phyloP scores from a whole-genome alignment of 2,329 filamentous ascomycete genomes.

The Pseudonectria foliicola region DNA sequence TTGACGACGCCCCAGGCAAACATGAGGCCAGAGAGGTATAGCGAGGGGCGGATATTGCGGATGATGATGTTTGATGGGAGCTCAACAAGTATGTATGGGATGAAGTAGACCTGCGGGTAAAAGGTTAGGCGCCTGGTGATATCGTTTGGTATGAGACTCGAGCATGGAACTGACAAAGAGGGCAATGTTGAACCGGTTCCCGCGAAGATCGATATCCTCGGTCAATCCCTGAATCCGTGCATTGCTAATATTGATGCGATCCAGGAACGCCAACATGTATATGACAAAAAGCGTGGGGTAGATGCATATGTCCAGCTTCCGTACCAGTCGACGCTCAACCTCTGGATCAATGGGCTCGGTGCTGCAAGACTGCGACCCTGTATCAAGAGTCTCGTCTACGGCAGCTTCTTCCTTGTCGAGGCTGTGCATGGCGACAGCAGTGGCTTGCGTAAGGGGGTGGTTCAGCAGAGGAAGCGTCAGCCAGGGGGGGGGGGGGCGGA shows the following conservation, averaged over 20 bases:
- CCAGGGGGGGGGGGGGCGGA: too few relatives aligned
- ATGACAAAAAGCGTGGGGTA: slow-evolving; percentile 35
- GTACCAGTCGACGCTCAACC: slow-evolving; percentile 29
- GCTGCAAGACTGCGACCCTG: slow-evolving; percentile 4
- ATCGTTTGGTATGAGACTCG: not conserved
- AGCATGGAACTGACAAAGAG: slow-evolving; percentile 24
- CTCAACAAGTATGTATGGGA: slow-evolving; percentile 38
- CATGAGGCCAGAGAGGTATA: slow-evolving; percentile 31
- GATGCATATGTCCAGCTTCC: slow-evolving; percentile 35
- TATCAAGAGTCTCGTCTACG: slow-evolving; percentile 10
- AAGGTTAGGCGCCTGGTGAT: too few relatives aligned
- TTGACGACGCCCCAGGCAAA: slow-evolving; percentile 33
- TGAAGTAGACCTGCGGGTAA: slow-evolving; percentile 23
- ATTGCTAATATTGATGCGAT: slow-evolving; percentile 42
- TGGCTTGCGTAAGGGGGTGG: too few relatives aligned
- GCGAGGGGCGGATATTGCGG: slow-evolving; percentile 32
- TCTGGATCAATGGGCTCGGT: slow-evolving; percentile 21
- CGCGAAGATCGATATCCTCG: slow-evolving; percentile 33
- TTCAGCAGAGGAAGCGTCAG: too few relatives aligned
- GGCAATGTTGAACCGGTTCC: slow-evolving; percentile 37
- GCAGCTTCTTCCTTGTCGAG: slow-evolving; percentile 10
- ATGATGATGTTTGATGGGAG: slow-evolving; percentile 40
- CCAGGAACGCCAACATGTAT: slow-evolving; percentile 36
- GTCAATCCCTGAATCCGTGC: slow-evolving; percentile 37
- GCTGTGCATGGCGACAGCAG: slow-evolving; percentile 9